Evolutionary conservation across 345 rosid genomes (phyloP).

Genomic region (Eutrema japonicum): DNA sequence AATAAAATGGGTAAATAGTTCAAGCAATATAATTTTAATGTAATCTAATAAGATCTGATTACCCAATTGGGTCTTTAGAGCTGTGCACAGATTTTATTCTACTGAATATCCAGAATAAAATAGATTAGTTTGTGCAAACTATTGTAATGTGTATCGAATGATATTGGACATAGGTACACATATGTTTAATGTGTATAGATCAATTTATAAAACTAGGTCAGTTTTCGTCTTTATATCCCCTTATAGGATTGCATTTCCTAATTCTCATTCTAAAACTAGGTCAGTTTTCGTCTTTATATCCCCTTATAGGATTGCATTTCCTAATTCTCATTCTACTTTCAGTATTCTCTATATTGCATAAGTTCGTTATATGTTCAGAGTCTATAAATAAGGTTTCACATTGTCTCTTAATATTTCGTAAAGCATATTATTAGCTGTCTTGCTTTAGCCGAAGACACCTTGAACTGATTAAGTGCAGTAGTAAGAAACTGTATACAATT

Average conservation of each 20-base stretch:
- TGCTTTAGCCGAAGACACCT: slow-evolving; percentile 14
- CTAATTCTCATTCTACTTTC: no score
- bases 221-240: slow-evolving; percentile 11
- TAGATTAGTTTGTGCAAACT: slow-evolving; percentile 19
- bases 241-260: background rate
- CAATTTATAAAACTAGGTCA: background rate
- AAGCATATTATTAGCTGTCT: slow-evolving; percentile 27
- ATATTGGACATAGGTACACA: background rate
- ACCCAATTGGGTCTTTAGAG: slow-evolving; percentile 34
- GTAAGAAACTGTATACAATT: background rate
- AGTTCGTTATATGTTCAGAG: slow-evolving; percentile 6
- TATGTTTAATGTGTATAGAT: background rate
- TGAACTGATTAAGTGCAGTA: slow-evolving; percentile 6
- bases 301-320: background rate
- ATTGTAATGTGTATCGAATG: slow-evolving; percentile 22
- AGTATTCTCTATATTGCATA: background rate
- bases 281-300: slow-evolving; percentile 17
- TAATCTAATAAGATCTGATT: slow-evolving; percentile 37
- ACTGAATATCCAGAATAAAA: slow-evolving; percentile 29
- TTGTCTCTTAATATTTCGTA: slow-evolving; percentile 28
- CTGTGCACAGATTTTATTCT: slow-evolving; percentile 40
- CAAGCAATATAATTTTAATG: slow-evolving; percentile 26
- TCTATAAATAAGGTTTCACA: background rate
- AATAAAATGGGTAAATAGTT: slow-evolving; percentile 30
- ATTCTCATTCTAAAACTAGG: background rate